A percentile compares a stretch with the other conserved stretches of the same genome.
These are phyloP conservation scores for Lentinus brumalis DNA, from an alignment of 768 basidiomycete genomes.

Conservation along the genomic window DNA sequence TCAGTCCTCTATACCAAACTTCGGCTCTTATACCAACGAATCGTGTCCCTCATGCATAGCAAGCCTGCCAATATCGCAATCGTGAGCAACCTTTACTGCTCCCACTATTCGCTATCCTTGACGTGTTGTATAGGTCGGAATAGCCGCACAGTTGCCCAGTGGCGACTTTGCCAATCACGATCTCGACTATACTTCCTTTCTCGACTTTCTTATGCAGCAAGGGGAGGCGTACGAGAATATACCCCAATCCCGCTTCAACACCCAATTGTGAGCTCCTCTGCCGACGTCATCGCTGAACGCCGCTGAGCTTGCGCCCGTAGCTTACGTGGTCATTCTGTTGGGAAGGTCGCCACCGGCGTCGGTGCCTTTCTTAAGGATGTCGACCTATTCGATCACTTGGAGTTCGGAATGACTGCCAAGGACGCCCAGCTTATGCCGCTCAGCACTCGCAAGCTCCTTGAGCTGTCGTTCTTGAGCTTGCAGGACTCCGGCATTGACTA, in stretches of 20 bases:
- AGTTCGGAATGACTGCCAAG: conserved; percentile 41
- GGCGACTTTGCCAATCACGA: conserved; percentile 31
- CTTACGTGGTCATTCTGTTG: not conserved
- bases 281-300: no score
- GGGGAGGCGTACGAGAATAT: conserved; percentile 36
- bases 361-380: conserved; percentile 44
- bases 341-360: conserved; percentile 27
- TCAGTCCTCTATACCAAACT: no score
- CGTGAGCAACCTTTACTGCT: no score
- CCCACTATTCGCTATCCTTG: no score
- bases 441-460: conserved; percentile 39
- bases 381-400: conserved; percentile 39
- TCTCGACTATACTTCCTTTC: conserved; percentile 38
- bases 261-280: conserved; percentile 27
- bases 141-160: conserved; percentile 42
- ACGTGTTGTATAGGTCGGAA: conserved; percentile 34
- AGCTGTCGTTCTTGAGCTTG: conserved; percentile 42
- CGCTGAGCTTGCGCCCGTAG: not conserved
- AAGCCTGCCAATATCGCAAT: no score
- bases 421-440: conserved; percentile 40
- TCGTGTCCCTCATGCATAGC: no score
- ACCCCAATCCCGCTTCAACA: conserved; percentile 35
- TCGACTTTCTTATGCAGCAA: conserved; percentile 37
- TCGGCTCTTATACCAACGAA: no score
- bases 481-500: conserved; percentile 52